These are phyloP conservation scores for Saccharomycopsis babjevae DNA, from an alignment of 805 yeast species.

Conservation along the genomic window DNA sequence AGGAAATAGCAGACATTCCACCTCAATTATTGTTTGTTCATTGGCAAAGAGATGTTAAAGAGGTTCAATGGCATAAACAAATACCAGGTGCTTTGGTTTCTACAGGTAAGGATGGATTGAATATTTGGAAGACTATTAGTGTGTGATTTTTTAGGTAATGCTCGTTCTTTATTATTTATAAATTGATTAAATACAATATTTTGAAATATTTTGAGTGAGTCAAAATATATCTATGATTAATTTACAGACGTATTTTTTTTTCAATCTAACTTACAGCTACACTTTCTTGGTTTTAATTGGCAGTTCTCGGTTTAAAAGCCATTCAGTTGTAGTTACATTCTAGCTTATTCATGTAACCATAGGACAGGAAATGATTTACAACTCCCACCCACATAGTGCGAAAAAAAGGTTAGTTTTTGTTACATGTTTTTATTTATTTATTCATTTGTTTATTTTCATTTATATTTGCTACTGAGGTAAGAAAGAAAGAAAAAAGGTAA, in stretches of 20 bases:
- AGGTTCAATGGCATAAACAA: conserved; percentile 95
- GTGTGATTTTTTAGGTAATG: conserved; percentile 33
- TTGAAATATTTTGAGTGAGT: not conserved
- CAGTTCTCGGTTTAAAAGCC: too few species aligned
- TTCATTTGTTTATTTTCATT: not conserved
- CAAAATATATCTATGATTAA: not conserved
- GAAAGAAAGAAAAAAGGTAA: not conserved
- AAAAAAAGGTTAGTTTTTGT: too few species aligned
- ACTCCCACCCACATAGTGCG: too few species aligned
- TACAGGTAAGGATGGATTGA: conserved; percentile 92
- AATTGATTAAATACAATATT: not conserved
- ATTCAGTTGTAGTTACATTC: too few species aligned
- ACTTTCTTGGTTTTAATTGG: too few species aligned
- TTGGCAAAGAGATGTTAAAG: conserved; percentile 97
- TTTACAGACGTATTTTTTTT: too few species aligned
- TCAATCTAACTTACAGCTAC: too few species aligned
- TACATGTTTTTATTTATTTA: not conserved
- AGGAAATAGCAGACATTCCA: conserved; percentile 82
- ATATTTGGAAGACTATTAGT: conserved; percentile 93
- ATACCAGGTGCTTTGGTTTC: conserved; percentile 92
- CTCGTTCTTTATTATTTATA: not conserved
- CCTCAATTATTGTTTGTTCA: conserved; percentile 94
- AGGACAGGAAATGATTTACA: too few species aligned
- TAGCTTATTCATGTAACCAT: too few species aligned
- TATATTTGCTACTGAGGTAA: not conserved